Conservation (phyloP, 768 basidiomycete genomes). For the Mycena capillaripes region DNA sequence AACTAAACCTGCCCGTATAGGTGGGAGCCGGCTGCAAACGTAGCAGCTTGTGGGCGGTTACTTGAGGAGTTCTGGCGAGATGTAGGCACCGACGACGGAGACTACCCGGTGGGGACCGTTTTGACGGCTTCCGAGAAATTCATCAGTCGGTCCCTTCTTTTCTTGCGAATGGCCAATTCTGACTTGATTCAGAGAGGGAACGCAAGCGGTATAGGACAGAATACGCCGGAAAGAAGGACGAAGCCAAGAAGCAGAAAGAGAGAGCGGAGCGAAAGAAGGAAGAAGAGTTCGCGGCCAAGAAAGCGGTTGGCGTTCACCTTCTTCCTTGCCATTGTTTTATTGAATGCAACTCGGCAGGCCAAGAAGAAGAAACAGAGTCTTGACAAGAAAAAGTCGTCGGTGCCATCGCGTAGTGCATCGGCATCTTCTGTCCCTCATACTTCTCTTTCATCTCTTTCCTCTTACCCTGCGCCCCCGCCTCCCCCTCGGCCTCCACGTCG, state of each 20-base stretch:
- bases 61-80: constrained; percentile 61
- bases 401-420: constrained; percentile 32
- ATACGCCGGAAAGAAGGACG: constrained; percentile 11
- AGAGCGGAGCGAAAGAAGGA: constrained; percentile 23
- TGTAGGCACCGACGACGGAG: constrained; percentile 56
- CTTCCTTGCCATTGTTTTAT: background rate
- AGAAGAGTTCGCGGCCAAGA: constrained; percentile 22
- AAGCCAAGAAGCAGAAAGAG: constrained; percentile 32
- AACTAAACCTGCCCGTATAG: background rate
- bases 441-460: constrained; percentile 6
- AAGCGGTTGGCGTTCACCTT: constrained; percentile 11
- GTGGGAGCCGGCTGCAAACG: constrained; percentile 65
- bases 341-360: constrained; percentile 14
- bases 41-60: constrained; percentile 58
- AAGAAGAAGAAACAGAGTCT: constrained; percentile 26
- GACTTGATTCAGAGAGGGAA: constrained; percentile 16
- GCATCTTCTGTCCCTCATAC: constrained; percentile 6
- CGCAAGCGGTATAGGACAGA: constrained; percentile 25
- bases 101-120: constrained; percentile 54
- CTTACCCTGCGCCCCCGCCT: constrained; percentile 7
- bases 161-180: background rate
- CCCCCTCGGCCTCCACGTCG: constrained; percentile 16
- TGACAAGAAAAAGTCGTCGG: constrained; percentile 3
- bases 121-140: constrained; percentile 51
- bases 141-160: constrained; percentile 54